Evolutionary conservation across 2,329 filamentous ascomycete genomes (phyloP).

Genomic region (Colletotrichum lupini): DNA sequence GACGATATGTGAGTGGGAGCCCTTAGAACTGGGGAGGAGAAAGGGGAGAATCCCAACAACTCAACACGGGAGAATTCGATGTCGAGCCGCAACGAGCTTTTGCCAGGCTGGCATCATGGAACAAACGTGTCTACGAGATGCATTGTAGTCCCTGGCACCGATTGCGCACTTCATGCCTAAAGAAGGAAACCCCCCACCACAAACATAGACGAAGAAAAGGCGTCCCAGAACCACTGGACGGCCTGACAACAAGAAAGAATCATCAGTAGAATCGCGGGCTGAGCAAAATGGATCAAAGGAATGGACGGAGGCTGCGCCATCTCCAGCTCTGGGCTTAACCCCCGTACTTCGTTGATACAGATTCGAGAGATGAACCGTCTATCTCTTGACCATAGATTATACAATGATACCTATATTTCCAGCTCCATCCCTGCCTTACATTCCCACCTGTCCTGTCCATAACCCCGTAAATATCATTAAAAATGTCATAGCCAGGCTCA

Average conservation of each 20-base stretch:
- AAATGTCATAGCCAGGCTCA: neutral
- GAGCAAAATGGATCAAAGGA: neutral
- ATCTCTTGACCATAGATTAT: conserved; percentile 34
- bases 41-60: no score
- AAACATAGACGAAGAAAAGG: neutral
- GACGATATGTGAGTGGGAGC: no score
- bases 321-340: conserved; percentile 10
- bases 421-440: neutral
- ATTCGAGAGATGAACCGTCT: conserved; percentile 24
- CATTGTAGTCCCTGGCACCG: neutral
- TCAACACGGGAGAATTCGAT: neutral
- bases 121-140: neutral
- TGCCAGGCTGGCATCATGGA: no score
- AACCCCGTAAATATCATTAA: conserved; percentile 26
- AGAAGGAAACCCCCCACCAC: neutral
- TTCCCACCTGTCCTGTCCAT: neutral
- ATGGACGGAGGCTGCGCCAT: conserved; percentile 1
- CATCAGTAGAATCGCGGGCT: neutral
- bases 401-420: conserved; percentile 32
- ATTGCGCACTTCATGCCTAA: neutral
- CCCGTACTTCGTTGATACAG: conserved; percentile 24
- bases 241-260: neutral
- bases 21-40: no score
- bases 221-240: neutral
- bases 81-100: no score